A percentile compares a stretch with the other conserved stretches of the same genome.
Conservation (phyloP, 225 moss, liverwort and hornwort species). For the Bryum argenteum region DNA sequence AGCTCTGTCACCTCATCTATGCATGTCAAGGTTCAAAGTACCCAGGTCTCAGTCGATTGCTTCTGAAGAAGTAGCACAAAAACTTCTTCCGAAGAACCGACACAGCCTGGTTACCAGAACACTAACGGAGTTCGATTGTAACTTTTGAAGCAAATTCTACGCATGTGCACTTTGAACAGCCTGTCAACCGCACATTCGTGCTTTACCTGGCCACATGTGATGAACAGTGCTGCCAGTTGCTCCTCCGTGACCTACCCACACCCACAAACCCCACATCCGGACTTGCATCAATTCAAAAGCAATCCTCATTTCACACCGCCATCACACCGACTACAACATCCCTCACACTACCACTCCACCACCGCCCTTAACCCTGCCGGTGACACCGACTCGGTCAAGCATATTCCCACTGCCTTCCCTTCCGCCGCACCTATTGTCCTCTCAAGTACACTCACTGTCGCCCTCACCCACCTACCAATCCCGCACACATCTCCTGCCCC, state of each 20-base stretch:
- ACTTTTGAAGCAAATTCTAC: too few relatives aligned
- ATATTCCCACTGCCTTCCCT: neutral
- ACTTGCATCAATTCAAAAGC: neutral
- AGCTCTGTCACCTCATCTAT: neutral
- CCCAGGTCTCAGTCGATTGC: rapidly evolving
- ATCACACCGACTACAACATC: neutral
- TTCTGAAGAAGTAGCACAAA: rapidly evolving
- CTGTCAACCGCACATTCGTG: neutral
- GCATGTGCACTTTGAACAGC: too few relatives aligned
- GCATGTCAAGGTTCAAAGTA: neutral
- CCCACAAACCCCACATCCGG: constrained; percentile 8
- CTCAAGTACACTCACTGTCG: neutral
- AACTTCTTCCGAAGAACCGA: neutral
- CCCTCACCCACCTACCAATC: neutral
- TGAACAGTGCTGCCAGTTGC: constrained; percentile 94
- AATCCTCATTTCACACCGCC: neutral
- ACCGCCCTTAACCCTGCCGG: neutral
- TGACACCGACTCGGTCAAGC: neutral
- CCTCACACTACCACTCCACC: too few relatives aligned
- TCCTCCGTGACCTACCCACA: constrained; percentile 89
- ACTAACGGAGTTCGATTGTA: neutral
- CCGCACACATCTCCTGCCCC: neutral
- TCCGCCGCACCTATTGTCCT: neutral
- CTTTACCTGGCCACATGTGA: constrained; percentile 88
- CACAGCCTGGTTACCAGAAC: neutral